Percentiles rank a stretch among this genome's conserved stretches.
Evolutionary conservation across 345 rosid genomes (phyloP).

Genomic region (Brassica nigra): DNA sequence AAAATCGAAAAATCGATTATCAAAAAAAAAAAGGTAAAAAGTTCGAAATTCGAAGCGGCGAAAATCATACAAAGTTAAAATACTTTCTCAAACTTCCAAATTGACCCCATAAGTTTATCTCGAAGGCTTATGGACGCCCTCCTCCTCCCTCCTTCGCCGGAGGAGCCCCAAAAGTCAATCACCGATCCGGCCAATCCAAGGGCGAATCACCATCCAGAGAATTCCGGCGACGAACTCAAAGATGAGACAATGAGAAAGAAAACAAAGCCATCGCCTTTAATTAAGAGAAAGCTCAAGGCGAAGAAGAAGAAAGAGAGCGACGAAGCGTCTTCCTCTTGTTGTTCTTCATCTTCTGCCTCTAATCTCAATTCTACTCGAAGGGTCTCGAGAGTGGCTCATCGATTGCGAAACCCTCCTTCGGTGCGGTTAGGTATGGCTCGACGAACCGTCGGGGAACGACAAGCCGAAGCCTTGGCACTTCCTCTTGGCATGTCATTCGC

Average conservation of each 20-base stretch:
- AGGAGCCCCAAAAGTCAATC: constrained; percentile 26
- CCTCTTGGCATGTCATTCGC: constrained; percentile 97
- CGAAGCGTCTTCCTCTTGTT: constrained; percentile 33
- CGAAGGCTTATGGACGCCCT: constrained; percentile 39
- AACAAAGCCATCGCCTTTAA: constrained; percentile 37
- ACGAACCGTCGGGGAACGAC: constrained; percentile 37
- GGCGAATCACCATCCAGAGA: background rate
- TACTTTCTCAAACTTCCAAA: constrained; percentile 29
- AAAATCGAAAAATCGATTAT: background rate
- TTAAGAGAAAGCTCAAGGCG: constrained; percentile 29
- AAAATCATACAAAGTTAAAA: constrained; percentile 11
- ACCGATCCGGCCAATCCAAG: constrained; percentile 33
- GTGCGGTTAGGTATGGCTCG: constrained; percentile 46
- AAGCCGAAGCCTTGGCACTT: constrained; percentile 69
- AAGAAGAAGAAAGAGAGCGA: constrained; percentile 29
- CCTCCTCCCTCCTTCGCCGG: constrained; percentile 34
- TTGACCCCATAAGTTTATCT: constrained; percentile 13
- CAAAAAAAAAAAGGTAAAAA: background rate
- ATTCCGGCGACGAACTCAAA: background rate
- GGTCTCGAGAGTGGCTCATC: constrained; percentile 38
- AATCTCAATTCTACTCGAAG: constrained; percentile 34
- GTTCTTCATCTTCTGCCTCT: constrained; percentile 44
- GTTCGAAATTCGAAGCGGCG: constrained; percentile 24
- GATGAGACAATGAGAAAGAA: constrained; percentile 29
- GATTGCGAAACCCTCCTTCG: constrained; percentile 46